These are phyloP conservation scores for Brassica napus DNA, from an alignment of 345 rosid genomes.

Conservation along the genomic window Da-Ae NC_063439.1:23996501-23997000, in stretches of 20 bases:
- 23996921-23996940: not conserved
- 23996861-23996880: not conserved
- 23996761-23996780: not conserved
- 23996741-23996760: not conserved
- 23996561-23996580: not conserved
- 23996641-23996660: not conserved
- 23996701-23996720: not conserved
- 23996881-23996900: slow-evolving; percentile 18
- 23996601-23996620: not conserved
- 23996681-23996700: not conserved
- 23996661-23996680: not conserved
- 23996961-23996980: slow-evolving; percentile 1
- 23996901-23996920: slow-evolving; percentile 15
- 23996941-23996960: slow-evolving; percentile 32
- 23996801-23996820: not conserved
- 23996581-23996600: not conserved
- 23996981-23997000: slow-evolving; percentile 1
- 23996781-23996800: not conserved
- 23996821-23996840: not conserved
- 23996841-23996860: not conserved
- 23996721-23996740: not conserved
- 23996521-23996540: not conserved
- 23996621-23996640: not conserved
- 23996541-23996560: not conserved
- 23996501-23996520: not conserved